phyloP scores from a whole-genome alignment of 305 asterid species.

The Fraxinus sp. region DNA sequence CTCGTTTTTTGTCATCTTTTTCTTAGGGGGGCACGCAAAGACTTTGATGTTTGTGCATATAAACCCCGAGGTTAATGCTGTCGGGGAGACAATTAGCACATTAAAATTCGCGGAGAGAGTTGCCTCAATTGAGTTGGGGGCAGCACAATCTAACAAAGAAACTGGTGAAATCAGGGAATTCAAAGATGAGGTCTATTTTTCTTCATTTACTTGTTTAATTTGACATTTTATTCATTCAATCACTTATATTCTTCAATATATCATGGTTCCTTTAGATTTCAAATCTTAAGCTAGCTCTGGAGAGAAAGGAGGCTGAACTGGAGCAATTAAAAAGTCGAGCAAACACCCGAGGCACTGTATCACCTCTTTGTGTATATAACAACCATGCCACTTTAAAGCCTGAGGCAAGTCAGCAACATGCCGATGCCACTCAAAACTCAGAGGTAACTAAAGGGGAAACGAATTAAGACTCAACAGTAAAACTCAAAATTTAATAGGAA shows the following conservation, averaged over 20 bases:
- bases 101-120: constrained; percentile 88
- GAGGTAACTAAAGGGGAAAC: constrained; percentile 50
- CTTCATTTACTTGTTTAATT: constrained; percentile 18
- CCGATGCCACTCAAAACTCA: constrained; percentile 39
- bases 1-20: constrained; percentile 14
- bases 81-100: constrained; percentile 87
- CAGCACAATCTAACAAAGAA: constrained; percentile 81
- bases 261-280: constrained; percentile 55
- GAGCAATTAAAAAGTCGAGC: constrained; percentile 62
- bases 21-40: constrained; percentile 85
- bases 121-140: constrained; percentile 78
- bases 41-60: constrained; percentile 90
- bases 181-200: constrained; percentile 70
- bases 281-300: constrained; percentile 65
- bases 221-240: constrained; percentile 20
- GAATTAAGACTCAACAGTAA: neutral
- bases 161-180: constrained; percentile 66
- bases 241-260: constrained; percentile 18
- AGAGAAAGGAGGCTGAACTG: constrained; percentile 80
- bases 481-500: neutral
- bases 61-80: constrained; percentile 70
- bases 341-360: constrained; percentile 47
- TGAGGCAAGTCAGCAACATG: constrained; percentile 46
- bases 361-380: constrained; percentile 63
- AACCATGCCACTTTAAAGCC: constrained; percentile 46